Evolutionary conservation across 306 rosid species (phyloP).

Genomic region (Inga oerstediana): DNA sequence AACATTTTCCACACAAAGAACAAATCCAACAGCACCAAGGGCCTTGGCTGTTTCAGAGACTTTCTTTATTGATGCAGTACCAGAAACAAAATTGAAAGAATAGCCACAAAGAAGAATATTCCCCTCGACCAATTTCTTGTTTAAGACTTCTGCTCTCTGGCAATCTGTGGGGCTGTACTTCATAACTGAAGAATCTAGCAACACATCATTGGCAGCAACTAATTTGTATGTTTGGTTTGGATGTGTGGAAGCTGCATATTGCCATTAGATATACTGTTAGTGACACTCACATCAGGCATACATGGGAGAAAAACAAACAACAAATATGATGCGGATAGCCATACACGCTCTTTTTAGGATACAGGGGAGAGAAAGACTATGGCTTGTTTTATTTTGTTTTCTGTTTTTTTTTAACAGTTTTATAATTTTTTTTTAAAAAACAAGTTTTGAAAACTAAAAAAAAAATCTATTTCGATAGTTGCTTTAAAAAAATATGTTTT

Average conservation of each 20-base stretch:
- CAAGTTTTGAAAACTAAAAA: too few relatives aligned
- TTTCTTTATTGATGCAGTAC: slow-evolving; percentile 87
- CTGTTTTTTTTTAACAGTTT: too few relatives aligned
- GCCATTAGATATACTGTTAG: slow-evolving; percentile 37
- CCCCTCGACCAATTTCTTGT: slow-evolving; percentile 87
- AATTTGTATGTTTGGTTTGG: slow-evolving; percentile 72
- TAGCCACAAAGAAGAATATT: slow-evolving; percentile 98
- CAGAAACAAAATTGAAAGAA: slow-evolving; percentile 90
- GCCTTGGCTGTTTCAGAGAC: slow-evolving; percentile 89
- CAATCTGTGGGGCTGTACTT: slow-evolving; percentile 93
- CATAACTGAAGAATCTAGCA: slow-evolving; percentile 86
- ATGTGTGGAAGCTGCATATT: slow-evolving; percentile 78
- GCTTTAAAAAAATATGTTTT: too few relatives aligned
- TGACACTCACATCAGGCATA: slow-evolving; percentile 8
- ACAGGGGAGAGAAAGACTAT: background rate
- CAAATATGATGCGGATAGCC: background rate
- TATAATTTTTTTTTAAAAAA: too few relatives aligned
- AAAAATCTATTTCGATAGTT: too few relatives aligned
- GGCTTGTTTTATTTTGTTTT: too few relatives aligned
- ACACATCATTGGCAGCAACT: slow-evolving; percentile 93
- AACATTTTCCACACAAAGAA: slow-evolving; percentile 88
- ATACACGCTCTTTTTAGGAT: background rate
- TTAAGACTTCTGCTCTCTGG: slow-evolving; percentile 89
- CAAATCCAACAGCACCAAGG: slow-evolving; percentile 98
- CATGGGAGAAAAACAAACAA: slow-evolving; percentile 9